phyloP scores from a whole-genome alignment of 495 filamentous ascomycete genomes.

The Podospora pseudoanserina region DNA sequence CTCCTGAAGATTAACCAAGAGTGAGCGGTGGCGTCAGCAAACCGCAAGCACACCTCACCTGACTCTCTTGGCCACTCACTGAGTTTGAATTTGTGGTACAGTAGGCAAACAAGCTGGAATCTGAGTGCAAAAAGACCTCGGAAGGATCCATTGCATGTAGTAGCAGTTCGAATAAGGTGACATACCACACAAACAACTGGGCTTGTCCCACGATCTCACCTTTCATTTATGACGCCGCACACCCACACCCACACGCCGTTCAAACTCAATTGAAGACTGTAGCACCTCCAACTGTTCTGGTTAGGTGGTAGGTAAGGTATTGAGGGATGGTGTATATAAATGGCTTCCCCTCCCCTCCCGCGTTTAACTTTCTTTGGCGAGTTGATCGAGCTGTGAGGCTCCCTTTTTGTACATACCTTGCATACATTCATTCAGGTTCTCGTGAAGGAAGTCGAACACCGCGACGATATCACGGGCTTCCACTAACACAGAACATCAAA shows the following conservation, averaged over 20 bases:
- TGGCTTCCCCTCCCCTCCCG: neutral
- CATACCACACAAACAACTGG: neutral
- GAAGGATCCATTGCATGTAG: neutral
- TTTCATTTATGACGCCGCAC: neutral
- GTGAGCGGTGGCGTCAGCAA: neutral
- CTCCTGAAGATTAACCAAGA: neutral
- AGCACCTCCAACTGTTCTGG: too few relatives aligned
- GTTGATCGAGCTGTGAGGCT: neutral
- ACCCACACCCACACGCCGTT: neutral
- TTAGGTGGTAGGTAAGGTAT: too few relatives aligned
- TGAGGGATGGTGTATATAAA: neutral
- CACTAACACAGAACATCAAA: neutral
- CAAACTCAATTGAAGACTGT: neutral
- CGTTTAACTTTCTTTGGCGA: neutral
- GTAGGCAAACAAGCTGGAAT: neutral
- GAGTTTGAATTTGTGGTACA: neutral
- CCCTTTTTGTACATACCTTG: neutral
- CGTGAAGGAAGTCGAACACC: too few relatives aligned
- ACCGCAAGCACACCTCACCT: neutral
- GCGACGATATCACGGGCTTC: neutral
- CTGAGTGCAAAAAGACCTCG: neutral
- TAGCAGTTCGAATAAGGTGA: neutral
- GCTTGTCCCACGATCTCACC: neutral
- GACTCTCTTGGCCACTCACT: neutral
- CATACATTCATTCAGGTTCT: too few relatives aligned